Conservation (phyloP, 2,329 filamentous ascomycete genomes). For the Biscogniauxia marginata region DNA sequence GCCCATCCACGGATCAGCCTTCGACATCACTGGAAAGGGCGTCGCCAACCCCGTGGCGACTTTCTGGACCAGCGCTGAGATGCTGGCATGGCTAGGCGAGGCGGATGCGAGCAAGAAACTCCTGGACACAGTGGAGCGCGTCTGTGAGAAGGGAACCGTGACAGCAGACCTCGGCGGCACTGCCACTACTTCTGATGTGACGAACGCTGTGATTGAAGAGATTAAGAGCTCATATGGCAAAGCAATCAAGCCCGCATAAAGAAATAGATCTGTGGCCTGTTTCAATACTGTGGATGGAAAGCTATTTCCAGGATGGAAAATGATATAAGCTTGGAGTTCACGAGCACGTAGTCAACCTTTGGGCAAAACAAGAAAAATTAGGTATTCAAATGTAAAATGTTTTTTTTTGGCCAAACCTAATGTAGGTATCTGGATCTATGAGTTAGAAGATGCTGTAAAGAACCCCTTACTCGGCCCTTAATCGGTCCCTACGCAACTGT, state of each 20-base stretch:
- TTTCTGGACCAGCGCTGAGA: conserved; percentile 59
- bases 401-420: no score
- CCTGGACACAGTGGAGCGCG: conserved; percentile 52
- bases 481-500: no score
- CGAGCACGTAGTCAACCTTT: neutral
- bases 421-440: no score
- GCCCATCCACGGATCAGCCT: conserved; percentile 59
- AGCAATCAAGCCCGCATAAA: neutral
- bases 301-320: neutral
- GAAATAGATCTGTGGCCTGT: neutral
- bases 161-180: conserved; percentile 54
- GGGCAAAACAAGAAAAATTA: no score
- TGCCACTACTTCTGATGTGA: conserved; percentile 37
- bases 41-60: conserved; percentile 57
- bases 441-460: no score
- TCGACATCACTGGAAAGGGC: conserved; percentile 57
- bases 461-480: no score
- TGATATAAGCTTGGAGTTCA: neutral
- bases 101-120: conserved; percentile 47
- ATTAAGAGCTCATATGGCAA: conserved; percentile 5
- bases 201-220: conserved; percentile 31
- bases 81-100: conserved; percentile 58
- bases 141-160: conserved; percentile 50
- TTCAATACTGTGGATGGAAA: neutral
- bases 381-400: no score